Evolutionary conservation across 2,329 filamentous ascomycete genomes (phyloP).

Genomic region (Fusarium sarcochroum): DNA sequence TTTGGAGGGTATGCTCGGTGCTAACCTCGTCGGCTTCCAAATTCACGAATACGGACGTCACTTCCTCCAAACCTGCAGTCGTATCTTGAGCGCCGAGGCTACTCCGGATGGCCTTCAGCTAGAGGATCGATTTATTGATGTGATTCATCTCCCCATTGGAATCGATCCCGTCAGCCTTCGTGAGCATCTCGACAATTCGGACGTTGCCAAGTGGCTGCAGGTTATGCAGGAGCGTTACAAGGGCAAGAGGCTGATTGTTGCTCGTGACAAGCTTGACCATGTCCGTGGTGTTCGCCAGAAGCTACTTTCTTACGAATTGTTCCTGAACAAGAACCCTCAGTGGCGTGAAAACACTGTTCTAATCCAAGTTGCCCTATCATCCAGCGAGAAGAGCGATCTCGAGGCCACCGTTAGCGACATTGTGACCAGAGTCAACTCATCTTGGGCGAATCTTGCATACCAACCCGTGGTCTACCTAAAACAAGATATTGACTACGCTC

Average conservation of each 20-base stretch:
- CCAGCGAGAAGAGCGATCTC: constrained; percentile 88
- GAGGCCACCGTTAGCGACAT: constrained; percentile 93
- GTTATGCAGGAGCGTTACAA: constrained; percentile 87
- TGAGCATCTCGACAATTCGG: constrained; percentile 76
- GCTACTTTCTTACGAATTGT: constrained; percentile 90
- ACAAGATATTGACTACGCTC: constrained; percentile 92
- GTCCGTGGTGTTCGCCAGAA: constrained; percentile 95
- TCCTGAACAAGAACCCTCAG: constrained; percentile 92
- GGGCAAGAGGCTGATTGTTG: constrained; percentile 91
- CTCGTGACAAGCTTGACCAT: constrained; percentile 92
- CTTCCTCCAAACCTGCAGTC: constrained; percentile 95
- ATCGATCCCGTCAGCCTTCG: constrained; percentile 87
- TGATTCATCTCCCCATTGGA: constrained; percentile 87
- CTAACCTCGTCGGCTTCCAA: constrained; percentile 94
- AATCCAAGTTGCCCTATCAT: constrained; percentile 93
- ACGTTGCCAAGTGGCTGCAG: constrained; percentile 83
- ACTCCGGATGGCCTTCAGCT: constrained; percentile 89
- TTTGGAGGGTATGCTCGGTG: constrained; percentile 91
- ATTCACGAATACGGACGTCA: constrained; percentile 93
- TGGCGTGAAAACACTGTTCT: constrained; percentile 91
- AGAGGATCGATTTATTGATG: constrained; percentile 93
- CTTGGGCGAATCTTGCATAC: constrained; percentile 90
- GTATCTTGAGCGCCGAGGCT: constrained; percentile 90
- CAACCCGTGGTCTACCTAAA: constrained; percentile 94
- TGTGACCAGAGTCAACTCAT: constrained; percentile 92